A percentile compares a stretch with the other conserved stretches of the same genome.
Conservation (phyloP, 768 basidiomycete species). For the Ramaria rubella region DNA sequence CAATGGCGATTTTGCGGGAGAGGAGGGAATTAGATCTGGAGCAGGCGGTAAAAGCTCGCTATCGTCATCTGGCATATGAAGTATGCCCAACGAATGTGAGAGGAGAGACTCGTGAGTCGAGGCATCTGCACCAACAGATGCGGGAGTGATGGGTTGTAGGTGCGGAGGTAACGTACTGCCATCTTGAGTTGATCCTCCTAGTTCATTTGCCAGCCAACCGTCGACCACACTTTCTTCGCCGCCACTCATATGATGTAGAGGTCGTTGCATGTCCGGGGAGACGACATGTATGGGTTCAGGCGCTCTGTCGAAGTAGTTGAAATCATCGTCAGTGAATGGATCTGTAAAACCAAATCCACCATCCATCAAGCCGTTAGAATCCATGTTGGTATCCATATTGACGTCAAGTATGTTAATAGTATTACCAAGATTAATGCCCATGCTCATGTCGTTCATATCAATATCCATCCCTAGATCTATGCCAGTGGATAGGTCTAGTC, state of each 20-base stretch:
- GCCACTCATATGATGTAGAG: constrained; percentile 1
- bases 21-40: constrained; percentile 22
- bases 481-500: constrained; percentile 29
- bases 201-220: not conserved
- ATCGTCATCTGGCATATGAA: not conserved
- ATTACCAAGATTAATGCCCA: constrained; percentile 1
- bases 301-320: constrained; percentile 69
- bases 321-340: constrained; percentile 78
- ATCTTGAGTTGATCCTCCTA: not conserved
- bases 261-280: constrained; percentile 12
- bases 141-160: not conserved
- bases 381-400: constrained; percentile 19
- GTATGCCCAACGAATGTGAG: not conserved
- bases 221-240: not conserved
- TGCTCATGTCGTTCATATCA: constrained; percentile 19
- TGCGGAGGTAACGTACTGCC: not conserved
- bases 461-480: constrained; percentile 48
- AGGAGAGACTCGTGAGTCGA: not conserved
- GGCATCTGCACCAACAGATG: not conserved
- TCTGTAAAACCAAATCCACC: constrained; percentile 22
- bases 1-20: constrained; percentile 43
- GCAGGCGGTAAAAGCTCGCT: not conserved
- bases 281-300: not conserved
- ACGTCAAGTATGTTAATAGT: constrained; percentile 5
- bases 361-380: constrained; percentile 9